Evolutionary conservation across 495 filamentous ascomycete genomes (phyloP).

Genomic region (Rostrohypoxylon terebratum): DNA sequence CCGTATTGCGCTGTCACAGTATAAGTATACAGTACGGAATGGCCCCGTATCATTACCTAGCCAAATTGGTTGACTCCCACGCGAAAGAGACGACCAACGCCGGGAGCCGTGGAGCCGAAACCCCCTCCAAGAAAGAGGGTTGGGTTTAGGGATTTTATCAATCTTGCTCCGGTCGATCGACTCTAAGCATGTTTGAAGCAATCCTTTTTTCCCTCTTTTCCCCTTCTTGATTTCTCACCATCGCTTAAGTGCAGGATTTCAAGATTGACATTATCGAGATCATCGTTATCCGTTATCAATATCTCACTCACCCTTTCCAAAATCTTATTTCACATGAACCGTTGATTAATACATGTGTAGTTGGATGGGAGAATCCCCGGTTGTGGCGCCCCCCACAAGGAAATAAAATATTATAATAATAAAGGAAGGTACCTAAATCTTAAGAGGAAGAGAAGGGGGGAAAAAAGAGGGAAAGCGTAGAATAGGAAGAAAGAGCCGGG

Average conservation of each 20-base stretch:
- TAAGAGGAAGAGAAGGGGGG: constrained; percentile 1
- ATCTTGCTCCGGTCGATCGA: constrained; percentile 31
- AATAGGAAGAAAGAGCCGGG: constrained; percentile 39
- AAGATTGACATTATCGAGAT: constrained; percentile 5
- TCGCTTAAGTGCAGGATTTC: background rate
- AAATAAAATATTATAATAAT: constrained; percentile 33
- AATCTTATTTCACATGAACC: background rate
- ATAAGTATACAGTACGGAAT: constrained; percentile 44
- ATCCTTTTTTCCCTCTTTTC: background rate
- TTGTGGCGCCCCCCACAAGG: constrained; percentile 35
- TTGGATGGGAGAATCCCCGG: constrained; percentile 36
- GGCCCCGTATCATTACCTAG: constrained; percentile 45
- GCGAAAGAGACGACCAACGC: constrained; percentile 46
- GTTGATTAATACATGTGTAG: background rate
- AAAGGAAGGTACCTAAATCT: background rate
- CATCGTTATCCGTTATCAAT: background rate
- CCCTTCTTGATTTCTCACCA: background rate
- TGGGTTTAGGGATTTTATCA: constrained; percentile 39
- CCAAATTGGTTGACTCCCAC: constrained; percentile 45
- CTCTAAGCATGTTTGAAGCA: background rate
- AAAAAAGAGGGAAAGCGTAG: constrained; percentile 28
- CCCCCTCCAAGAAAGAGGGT: constrained; percentile 28
- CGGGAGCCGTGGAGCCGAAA: constrained; percentile 47
- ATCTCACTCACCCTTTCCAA: background rate
- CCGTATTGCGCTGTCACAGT: constrained; percentile 43